Percentiles rank a stretch among this genome's conserved stretches.
phyloP scores from a whole-genome alignment of 2,329 filamentous ascomycete genomes.

The Apiospora pterosperma region DNA sequence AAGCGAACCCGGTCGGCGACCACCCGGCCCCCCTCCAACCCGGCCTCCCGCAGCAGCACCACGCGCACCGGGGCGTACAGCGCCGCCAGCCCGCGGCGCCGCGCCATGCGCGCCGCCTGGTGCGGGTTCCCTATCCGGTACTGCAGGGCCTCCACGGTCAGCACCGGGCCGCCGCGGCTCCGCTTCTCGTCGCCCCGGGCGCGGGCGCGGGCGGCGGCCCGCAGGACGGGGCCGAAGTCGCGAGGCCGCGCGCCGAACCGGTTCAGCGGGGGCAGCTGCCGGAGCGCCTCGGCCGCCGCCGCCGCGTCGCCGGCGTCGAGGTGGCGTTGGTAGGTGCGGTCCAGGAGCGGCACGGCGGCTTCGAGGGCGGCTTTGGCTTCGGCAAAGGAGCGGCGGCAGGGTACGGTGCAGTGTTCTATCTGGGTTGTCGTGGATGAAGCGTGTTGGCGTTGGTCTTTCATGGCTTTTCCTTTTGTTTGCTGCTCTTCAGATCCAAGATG shows the following conservation, averaged over 20 bases:
- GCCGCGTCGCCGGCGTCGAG: not conserved
- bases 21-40: accelerated
- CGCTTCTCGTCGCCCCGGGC: not conserved
- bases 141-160: not conserved
- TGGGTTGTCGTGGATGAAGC: too few species aligned
- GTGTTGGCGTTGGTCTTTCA: not conserved
- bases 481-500: not conserved
- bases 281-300: not conserved
- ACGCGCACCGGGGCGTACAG: not conserved
- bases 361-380: not conserved
- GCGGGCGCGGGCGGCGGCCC: not conserved
- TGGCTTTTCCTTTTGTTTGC: not conserved
- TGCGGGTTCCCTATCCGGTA: not conserved
- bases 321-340: not conserved
- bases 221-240: not conserved
- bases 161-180: too few species aligned
- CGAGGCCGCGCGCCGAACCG: not conserved
- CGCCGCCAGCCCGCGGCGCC: not conserved
- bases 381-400: not conserved
- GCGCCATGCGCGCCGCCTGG: not conserved
- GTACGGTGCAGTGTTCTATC: not conserved
- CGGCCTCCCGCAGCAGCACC: not conserved
- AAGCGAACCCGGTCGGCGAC: not conserved
- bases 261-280: not conserved
- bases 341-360: not conserved